phyloP scores from a whole-genome alignment of 768 basidiomycete species.

The Pilatotrama ljubarskyi region DNA sequence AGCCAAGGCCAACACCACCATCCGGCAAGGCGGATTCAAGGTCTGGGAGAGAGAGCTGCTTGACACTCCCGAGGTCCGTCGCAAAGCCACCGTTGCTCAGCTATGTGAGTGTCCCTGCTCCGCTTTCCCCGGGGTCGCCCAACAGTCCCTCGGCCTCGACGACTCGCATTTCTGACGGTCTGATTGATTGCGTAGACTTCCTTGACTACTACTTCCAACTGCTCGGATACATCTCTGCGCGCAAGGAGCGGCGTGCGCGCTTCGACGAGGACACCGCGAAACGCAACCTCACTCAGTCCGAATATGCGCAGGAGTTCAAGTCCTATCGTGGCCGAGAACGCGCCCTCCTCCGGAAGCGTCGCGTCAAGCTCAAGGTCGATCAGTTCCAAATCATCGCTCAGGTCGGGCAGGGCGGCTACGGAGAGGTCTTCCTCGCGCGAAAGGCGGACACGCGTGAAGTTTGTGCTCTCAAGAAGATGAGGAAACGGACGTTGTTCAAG shows the following conservation, averaged over 20 bases:
- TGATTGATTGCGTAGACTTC: slow-evolving; percentile 60
- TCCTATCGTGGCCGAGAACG: slow-evolving; percentile 94
- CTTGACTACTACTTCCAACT: slow-evolving; percentile 98
- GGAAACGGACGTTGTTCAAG: slow-evolving; percentile 90
- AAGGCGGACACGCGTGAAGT: slow-evolving; percentile 96
- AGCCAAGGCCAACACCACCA: slow-evolving; percentile 51
- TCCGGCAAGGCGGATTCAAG: slow-evolving; percentile 56
- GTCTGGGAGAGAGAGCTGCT: slow-evolving; percentile 86
- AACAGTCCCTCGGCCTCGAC: not conserved
- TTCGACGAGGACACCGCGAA: slow-evolving; percentile 82
- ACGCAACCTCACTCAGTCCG: slow-evolving; percentile 54
- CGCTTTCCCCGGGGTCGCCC: not conserved
- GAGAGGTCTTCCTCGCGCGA: slow-evolving; percentile 93
- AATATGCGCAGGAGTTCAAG: slow-evolving; percentile 80
- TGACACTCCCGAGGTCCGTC: slow-evolving; percentile 82
- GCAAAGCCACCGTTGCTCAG: slow-evolving; percentile 97
- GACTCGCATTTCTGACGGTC: not conserved
- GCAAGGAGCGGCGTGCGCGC: slow-evolving; percentile 79
- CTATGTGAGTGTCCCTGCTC: slow-evolving; percentile 64
- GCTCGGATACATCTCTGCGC: slow-evolving; percentile 82
- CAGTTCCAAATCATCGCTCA: slow-evolving; percentile 99
- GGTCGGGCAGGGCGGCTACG: slow-evolving; percentile 98
- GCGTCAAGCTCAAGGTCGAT: slow-evolving; percentile 89
- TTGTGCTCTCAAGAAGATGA: slow-evolving; percentile 97
- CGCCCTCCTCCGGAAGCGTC: slow-evolving; percentile 86